A percentile compares a stretch with the other conserved stretches of the same genome.
phyloP scores from a whole-genome alignment of 2,329 filamentous ascomycete species.

The Fusarium sp. region DNA sequence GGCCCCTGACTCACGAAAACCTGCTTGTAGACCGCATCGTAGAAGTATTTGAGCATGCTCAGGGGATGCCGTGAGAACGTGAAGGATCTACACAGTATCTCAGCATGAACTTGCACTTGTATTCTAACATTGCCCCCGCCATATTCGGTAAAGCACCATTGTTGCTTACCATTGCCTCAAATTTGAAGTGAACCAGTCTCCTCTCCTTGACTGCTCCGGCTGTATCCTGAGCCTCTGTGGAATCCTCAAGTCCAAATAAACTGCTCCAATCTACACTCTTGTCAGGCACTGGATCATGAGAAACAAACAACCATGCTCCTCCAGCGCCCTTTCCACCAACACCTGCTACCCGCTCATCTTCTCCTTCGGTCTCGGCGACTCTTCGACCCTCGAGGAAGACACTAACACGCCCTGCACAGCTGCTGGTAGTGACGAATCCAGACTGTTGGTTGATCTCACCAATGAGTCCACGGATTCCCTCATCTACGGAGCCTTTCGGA shows the following conservation, averaged over 20 bases:
- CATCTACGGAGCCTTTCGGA: conserved; percentile 89
- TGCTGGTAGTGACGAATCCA: conserved; percentile 91
- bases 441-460: conserved; percentile 79
- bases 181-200: conserved; percentile 85
- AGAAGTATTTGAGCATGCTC: conserved; percentile 81
- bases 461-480: conserved; percentile 81
- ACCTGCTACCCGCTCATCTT: conserved; percentile 62
- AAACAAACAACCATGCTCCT: conserved; percentile 88
- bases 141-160: conserved; percentile 2
- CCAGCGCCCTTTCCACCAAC: conserved; percentile 88
- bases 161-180: conserved; percentile 87
- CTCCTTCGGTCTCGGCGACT: conserved; percentile 35
- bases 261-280: conserved; percentile 51
- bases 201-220: conserved; percentile 49
- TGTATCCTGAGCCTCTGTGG: conserved; percentile 45
- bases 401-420: conserved; percentile 88
- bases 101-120: conserved; percentile 38
- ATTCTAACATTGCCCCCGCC: conserved; percentile 42
- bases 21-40: conserved; percentile 80
- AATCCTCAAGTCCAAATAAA: conserved; percentile 46
- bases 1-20: conserved; percentile 91
- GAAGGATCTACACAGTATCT: conserved; percentile 77
- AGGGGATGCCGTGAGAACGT: conserved; percentile 83
- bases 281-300: conserved; percentile 76
- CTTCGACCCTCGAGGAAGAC: conserved; percentile 87